A percentile compares a stretch with the other conserved stretches of the same genome.
phyloP scores from a whole-genome alignment of 2,329 filamentous ascomycete species.

The Calonectria hawksworthii region DNA sequence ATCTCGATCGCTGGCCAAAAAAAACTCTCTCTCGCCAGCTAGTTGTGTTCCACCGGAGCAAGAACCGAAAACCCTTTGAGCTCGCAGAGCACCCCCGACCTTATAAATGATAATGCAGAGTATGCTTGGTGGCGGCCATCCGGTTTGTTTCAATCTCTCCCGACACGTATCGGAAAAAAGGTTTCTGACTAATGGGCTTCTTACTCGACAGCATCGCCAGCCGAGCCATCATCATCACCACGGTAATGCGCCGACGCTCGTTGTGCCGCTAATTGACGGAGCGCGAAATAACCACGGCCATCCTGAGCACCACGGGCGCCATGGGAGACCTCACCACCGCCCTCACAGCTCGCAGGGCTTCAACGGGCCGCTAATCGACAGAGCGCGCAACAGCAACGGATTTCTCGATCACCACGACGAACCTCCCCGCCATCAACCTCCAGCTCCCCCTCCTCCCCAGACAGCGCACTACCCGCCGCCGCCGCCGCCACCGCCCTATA shows the following conservation, averaged over 20 bases:
- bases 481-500: background rate
- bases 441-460: background rate
- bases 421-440: background rate
- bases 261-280: background rate
- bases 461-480: background rate
- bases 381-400: background rate
- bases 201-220: background rate
- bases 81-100: background rate
- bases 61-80: background rate
- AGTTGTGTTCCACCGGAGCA: background rate
- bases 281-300: background rate
- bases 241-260: background rate
- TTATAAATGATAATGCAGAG: background rate
- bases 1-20: background rate
- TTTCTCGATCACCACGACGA: background rate
- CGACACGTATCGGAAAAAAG: background rate
- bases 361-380: background rate
- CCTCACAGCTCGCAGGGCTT: background rate
- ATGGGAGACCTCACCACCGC: background rate
- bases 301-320: background rate
- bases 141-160: background rate
- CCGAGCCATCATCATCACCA: background rate
- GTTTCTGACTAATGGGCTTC: background rate
- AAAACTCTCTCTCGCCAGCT: background rate
- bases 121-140: background rate